Conservation (phyloP, 2,329 filamentous ascomycete species). For the Penicillium crustosum region DNA sequence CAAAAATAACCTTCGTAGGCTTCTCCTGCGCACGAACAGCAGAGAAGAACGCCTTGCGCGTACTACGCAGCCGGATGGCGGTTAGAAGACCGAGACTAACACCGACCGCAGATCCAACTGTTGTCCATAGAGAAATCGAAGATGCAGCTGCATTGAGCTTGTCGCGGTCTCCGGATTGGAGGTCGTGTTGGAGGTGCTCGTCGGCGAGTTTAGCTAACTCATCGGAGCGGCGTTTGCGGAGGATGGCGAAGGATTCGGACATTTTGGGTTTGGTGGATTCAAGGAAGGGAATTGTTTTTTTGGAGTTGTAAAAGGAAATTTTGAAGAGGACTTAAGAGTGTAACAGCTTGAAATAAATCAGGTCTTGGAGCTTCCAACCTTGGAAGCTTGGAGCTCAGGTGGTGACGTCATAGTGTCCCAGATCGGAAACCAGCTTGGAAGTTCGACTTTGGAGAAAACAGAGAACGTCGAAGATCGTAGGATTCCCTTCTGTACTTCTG, state of each 20-base stretch:
- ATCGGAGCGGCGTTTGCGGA: slow-evolving; percentile 48
- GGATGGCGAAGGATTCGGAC: slow-evolving; percentile 49
- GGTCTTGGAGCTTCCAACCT: neutral
- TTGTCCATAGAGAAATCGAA: slow-evolving; percentile 56
- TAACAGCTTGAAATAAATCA: neutral
- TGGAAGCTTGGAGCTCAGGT: neutral
- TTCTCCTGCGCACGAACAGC: slow-evolving; percentile 62
- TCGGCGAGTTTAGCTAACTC: slow-evolving; percentile 58
- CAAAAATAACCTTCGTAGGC: slow-evolving; percentile 62
- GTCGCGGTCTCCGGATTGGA: slow-evolving; percentile 60
- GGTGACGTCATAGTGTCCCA: neutral
- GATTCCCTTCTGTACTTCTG: neutral
- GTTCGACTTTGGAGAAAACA: neutral
- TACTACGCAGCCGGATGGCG: slow-evolving; percentile 57
- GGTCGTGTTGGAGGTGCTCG: slow-evolving; percentile 59
- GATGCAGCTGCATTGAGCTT: slow-evolving; percentile 56
- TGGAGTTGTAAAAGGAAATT: no score
- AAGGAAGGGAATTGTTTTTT: no score
- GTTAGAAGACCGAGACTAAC: slow-evolving; percentile 59
- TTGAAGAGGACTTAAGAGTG: neutral
- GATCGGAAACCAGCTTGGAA: neutral
- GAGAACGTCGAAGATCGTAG: neutral
- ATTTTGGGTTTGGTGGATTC: slow-evolving; percentile 8
- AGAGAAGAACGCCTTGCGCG: slow-evolving; percentile 60
- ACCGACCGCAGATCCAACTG: slow-evolving; percentile 60